Evolutionary conservation across 2,329 filamentous ascomycete genomes (phyloP).

Genomic region (Microdochium trichocladiopsis): DNA sequence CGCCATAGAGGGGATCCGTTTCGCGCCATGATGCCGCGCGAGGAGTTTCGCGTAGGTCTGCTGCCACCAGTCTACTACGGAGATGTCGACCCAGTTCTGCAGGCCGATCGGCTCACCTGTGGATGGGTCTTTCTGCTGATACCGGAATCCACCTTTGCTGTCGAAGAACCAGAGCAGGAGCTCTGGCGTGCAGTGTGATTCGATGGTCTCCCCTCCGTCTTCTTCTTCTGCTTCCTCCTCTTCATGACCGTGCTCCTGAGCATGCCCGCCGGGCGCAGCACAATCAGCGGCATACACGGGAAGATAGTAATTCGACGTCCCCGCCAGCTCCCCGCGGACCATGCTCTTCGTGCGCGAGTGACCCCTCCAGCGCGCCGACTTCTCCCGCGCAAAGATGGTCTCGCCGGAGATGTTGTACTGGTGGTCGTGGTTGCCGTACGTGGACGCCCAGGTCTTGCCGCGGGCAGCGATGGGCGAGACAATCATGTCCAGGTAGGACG

Average conservation of each 20-base stretch:
- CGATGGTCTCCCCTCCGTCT: no score
- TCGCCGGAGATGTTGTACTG: slow-evolving; percentile 47
- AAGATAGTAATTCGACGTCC: slow-evolving; percentile 40
- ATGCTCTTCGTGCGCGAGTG: slow-evolving; percentile 32
- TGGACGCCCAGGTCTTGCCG: slow-evolving; percentile 55
- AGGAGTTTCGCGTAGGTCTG: slow-evolving; percentile 21
- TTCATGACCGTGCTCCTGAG: no score
- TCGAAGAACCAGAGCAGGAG: slow-evolving; percentile 69
- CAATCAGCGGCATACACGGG: slow-evolving; percentile 33
- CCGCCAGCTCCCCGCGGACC: slow-evolving; percentile 25
- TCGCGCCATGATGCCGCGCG: slow-evolving; percentile 15
- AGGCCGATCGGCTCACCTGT: slow-evolving; percentile 20
- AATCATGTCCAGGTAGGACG: slow-evolving; percentile 50
- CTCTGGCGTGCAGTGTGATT: slow-evolving; percentile 24
- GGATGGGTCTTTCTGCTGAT: slow-evolving; percentile 25
- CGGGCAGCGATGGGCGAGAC: slow-evolving; percentile 49
- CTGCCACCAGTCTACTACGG: slow-evolving; percentile 38
- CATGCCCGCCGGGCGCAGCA: slow-evolving; percentile 1
- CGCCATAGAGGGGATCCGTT: slow-evolving; percentile 33
- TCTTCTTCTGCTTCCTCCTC: no score
- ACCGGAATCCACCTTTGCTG: slow-evolving; percentile 48
- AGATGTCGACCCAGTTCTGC: slow-evolving; percentile 36
- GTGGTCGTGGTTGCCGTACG: slow-evolving; percentile 67
- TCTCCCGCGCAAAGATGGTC: slow-evolving; percentile 33
- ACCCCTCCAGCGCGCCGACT: slow-evolving; percentile 16